phyloP scores from a whole-genome alignment of 192 early-diverging fungal species.

The Backusella luteola region DNA sequence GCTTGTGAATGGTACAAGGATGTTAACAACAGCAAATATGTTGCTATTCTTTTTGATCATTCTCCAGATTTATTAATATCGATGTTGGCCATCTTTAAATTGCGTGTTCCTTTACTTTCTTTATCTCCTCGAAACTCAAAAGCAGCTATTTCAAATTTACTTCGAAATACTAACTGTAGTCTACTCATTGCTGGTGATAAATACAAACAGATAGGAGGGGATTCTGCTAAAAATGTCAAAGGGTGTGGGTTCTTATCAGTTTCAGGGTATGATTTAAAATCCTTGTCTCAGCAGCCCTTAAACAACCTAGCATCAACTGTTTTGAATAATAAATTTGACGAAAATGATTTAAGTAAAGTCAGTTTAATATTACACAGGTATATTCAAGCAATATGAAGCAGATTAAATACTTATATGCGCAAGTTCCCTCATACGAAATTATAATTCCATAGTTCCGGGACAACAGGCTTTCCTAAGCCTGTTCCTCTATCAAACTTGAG shows the following conservation, averaged over 20 bases:
- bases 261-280: background rate
- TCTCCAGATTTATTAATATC: background rate
- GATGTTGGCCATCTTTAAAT: slow-evolving; percentile 10
- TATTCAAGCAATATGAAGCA: background rate
- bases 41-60: slow-evolving; percentile 9
- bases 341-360: background rate
- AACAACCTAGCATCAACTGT: background rate
- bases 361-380: background rate
- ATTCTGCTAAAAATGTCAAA: background rate
- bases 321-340: background rate
- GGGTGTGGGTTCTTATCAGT: background rate
- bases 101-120: background rate
- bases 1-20: slow-evolving; percentile 1
- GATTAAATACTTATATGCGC: background rate
- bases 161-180: background rate
- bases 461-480: slow-evolving; percentile 12
- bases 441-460: background rate
- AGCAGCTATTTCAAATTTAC: background rate
- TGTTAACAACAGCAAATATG: background rate
- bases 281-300: background rate
- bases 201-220: background rate
- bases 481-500: background rate
- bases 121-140: slow-evolving; percentile 17
- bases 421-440: background rate
- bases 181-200: background rate